Evolutionary conservation across 2,329 filamentous ascomycete species (phyloP), one percentile per base, ranked within the genome.

Genomic region (Westerdykella ornata): DNA sequence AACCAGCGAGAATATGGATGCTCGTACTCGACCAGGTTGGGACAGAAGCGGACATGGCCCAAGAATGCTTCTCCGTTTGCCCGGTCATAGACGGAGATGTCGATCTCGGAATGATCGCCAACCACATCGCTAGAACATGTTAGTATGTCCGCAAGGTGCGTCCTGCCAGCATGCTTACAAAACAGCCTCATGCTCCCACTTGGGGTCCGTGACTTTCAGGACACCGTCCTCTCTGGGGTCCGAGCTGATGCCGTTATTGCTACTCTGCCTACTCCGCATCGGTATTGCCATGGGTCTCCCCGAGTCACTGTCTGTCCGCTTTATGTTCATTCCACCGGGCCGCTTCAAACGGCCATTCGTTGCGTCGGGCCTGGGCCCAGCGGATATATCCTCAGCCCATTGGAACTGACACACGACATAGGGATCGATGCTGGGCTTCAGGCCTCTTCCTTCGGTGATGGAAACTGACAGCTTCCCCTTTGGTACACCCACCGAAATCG

Each of bases 361-460:
- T 28, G 76, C 77, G 43, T 80, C 75, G 41, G 71, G 72, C 50
- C 82, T 79, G 11, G 89, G 86, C 2, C 88, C 88, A 42, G 86
- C 84, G 1, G 92, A 97, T 42, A 98, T 95, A 55, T 94, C 84
- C 66, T 98, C 92, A 60, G 90, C 95, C 64, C 88, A 85, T 65
- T 98, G 92, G 60, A 97, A 98, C 18, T 96, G 89, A 44, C 86
- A 94, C 9, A 98, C 88, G 39, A 96, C 87, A 58, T 98, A 98
- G 1, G 92, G 92, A 57, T 96, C 87, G 44, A 82, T 80, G 60
- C 88, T 88, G 43, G 82, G 86, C 46, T 84, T 78, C 39, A 98
- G 70, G 8, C 86, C 87, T 56, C 88, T 78, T 36, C 85, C 92
- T 65, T 96, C 88, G 38, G 82, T 75, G 41, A 98, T 92, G 62